Percentiles rank a stretch among this genome's conserved stretches.
Evolutionary conservation across 495 filamentous ascomycete genomes (phyloP).

Genomic region (Tricharina praecox): DNA sequence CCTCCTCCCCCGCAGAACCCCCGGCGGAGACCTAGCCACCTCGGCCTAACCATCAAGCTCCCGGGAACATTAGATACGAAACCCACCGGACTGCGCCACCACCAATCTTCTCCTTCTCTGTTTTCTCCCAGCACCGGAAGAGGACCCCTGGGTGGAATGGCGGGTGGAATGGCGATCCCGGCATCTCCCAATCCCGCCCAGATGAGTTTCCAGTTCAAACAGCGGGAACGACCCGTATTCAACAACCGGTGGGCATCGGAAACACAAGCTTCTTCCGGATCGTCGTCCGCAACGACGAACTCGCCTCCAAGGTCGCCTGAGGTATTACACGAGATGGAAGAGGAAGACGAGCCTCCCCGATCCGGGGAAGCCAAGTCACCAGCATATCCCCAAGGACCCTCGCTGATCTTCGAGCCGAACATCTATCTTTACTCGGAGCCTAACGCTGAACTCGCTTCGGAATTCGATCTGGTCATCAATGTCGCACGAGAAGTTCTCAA

Average conservation of each 20-base stretch:
- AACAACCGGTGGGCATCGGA: slow-evolving; percentile 3
- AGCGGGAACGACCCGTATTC: slow-evolving; percentile 12
- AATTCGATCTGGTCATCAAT: slow-evolving; percentile 87
- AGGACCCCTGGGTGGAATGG: slow-evolving; percentile 44
- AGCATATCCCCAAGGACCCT: slow-evolving; percentile 81
- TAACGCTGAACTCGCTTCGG: slow-evolving; percentile 60
- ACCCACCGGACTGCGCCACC: slow-evolving; percentile 44
- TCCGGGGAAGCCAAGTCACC: slow-evolving; percentile 71
- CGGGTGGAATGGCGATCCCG: slow-evolving; percentile 49
- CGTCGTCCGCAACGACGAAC: slow-evolving; percentile 21
- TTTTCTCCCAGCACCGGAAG: slow-evolving; percentile 42
- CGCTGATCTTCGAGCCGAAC: slow-evolving; percentile 83
- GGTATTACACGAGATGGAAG: slow-evolving; percentile 31
- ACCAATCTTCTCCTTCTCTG: slow-evolving; percentile 52
- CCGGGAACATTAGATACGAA: slow-evolving; percentile 33
- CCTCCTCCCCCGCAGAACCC: slow-evolving; percentile 44
- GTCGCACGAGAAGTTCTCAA: slow-evolving; percentile 89
- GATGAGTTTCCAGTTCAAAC: slow-evolving; percentile 20
- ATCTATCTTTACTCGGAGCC: slow-evolving; percentile 87
- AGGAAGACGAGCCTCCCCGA: slow-evolving; percentile 54
- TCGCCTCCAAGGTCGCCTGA: slow-evolving; percentile 25
- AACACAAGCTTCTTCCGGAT: slow-evolving; percentile 11
- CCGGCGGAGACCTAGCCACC: slow-evolving; percentile 59
- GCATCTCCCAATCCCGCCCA: slow-evolving; percentile 28
- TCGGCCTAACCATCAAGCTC: slow-evolving; percentile 54